Percentiles rank a stretch among this genome's conserved stretches.
Conservation (phyloP, 179 eudicot genomes). For the Silene vulgaris region DNA sequence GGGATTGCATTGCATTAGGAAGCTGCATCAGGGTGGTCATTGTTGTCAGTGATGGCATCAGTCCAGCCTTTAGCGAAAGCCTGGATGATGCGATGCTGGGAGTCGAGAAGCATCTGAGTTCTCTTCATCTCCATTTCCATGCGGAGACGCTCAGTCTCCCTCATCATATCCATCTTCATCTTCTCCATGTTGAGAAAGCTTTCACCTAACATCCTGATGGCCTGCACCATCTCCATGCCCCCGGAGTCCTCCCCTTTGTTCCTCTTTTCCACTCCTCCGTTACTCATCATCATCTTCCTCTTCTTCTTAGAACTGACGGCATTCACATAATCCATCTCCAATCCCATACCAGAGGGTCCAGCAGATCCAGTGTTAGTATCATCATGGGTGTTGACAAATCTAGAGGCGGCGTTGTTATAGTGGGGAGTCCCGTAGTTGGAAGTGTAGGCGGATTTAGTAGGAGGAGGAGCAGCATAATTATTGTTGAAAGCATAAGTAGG, state of each 20-base stretch:
- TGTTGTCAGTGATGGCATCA: constrained; percentile 27
- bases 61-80: constrained; percentile 53
- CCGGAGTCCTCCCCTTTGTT: constrained; percentile 16
- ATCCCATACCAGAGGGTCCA: constrained; percentile 4
- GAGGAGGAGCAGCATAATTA: not conserved
- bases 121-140: constrained; percentile 90
- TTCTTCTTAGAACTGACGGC: not conserved
- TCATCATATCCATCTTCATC: constrained; percentile 82
- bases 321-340: constrained; percentile 16
- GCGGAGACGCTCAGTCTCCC: constrained; percentile 60
- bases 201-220: constrained; percentile 61
- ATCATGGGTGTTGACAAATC: not conserved
- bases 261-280: constrained; percentile 5
- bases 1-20: not conserved
- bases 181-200: constrained; percentile 77
- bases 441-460: not conserved
- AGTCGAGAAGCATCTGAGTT: constrained; percentile 74
- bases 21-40: not conserved
- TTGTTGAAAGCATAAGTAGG: constrained; percentile 20
- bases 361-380: not conserved
- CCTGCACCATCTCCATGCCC: constrained; percentile 50
- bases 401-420: not conserved
- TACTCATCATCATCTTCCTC: not conserved
- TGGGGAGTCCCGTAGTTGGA: not conserved
- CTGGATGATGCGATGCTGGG: constrained; percentile 67